Base-by-base conservation (phyloP, 345 rosid genomes). In the Bretschneidera sinensis region DNA sequence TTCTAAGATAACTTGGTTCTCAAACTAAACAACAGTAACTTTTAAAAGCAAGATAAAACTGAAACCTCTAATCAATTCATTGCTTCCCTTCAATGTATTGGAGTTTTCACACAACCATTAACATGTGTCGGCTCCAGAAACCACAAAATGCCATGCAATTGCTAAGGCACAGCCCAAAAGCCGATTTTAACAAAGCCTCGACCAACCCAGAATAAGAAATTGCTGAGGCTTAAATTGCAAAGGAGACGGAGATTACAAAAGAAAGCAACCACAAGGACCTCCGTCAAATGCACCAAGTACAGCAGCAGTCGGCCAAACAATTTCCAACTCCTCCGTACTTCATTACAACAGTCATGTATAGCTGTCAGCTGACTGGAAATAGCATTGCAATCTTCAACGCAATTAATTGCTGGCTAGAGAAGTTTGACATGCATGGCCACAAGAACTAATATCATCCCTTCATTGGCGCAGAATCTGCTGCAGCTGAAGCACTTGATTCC, bases 401-500 rank as follows among this genome's bases (percentile, higher is more conserved):
- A 28, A 28, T 28, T 8, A n/a, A 28, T 28, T 28, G 33, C 33
- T 28, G 33, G 33, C 8, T 28, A 28, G 5, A 28, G 33, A 28
- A 28, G 3, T 28, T 28, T 28, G 8, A 28, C 33, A 28, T 28
- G 8, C 5, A 3, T 28, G 33, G 4, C 45, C 16, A 39, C 6
- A 39, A 39, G 15, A 9, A 39, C 15, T 39, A 24, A 66, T 35
- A 20, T n/a, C n/a, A n/a, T n/a, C 43, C 18, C 56, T 31, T 94
- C 81, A 85, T 59, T 85, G 96, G 49, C 96, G 95, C 51, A 94
- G 86, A 75, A 90, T 81, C 73, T 86, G 97, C 71, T 90, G 97
- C 61, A 94, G 88, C 84, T 88, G 96, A 68, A 94, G 85, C 75
- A 94, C 96, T 78, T 90, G 99, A 63, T 76, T 83, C 69, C 99